Base-by-base conservation (phyloP, 208 protist genomes). In the Acanthamoeba sp. region DNA sequence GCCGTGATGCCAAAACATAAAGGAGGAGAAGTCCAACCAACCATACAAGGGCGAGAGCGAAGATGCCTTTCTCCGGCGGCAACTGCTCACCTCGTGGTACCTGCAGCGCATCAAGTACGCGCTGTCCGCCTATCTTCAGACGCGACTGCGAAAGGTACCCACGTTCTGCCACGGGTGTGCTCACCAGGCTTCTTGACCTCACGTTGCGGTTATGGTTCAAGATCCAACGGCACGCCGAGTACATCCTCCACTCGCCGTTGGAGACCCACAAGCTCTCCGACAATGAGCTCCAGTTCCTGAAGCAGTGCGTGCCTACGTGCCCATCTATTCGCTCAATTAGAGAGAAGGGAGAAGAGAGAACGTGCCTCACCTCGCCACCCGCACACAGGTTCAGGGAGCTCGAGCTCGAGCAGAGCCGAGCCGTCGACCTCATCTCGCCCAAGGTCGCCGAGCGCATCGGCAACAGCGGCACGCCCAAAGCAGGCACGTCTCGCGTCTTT, bases 51-150 rank as follows among this genome's bases (percentile, higher is more conserved):
- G 76, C 36, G 76, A 84, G 42, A 55, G 40, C 42, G 76, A 84
- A 24, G 76, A 84, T 55, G 76, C 40, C 16, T 84, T 84, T 27
- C 42, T 84, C 40, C 36, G 42, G 14, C 34, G 76, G 9, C 76
- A 55, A n/a, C 29, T 84, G 76, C 34, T 84, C 40, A 84, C 76
- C 40, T 84, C 76, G 24, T 84, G 76, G 76, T 84, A 84, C 29
- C 42, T 84, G n/a, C 76, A 84, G 16, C 76, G 76, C 16, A 24
- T 84, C 40, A 84, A 84, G 76, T 84, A 84, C 40, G 14, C 29
- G 9, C 76, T 84, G 34, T 55, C 76, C 12, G 36, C 76, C 76
- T 84, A 84, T 24, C 40, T 84, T 18, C 76, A 84, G n/a, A 55
- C 76, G n/a, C 34, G 76, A 5, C 76, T 84, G 40, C 76, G 76